Evolutionary conservation across 768 basidiomycete species (phyloP).

Genomic region (Filobasidium floriforme): DNA sequence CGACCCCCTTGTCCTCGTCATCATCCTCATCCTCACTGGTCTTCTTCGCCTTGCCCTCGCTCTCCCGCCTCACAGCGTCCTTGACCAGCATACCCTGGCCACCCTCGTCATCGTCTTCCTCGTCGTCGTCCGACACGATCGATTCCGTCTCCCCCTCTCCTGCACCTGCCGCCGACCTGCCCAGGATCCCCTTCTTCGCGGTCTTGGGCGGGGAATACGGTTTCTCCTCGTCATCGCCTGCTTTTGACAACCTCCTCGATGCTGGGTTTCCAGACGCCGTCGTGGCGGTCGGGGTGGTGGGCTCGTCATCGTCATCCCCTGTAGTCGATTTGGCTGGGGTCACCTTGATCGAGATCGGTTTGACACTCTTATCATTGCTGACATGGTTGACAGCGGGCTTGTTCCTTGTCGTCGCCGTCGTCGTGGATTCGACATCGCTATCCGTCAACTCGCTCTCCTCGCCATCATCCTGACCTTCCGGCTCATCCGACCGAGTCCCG

Average conservation of each 20-base stretch:
- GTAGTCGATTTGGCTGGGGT: no score
- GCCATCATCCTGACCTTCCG: constrained; percentile 20
- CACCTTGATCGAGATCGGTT: no score
- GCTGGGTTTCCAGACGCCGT: no score
- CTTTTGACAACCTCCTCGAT: constrained; percentile 31
- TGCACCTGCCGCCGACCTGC: constrained; percentile 1
- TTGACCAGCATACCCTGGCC: constrained; percentile 1
- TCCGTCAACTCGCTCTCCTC: constrained; percentile 16
- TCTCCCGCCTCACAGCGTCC: constrained; percentile 15
- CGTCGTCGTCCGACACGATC: constrained; percentile 18
- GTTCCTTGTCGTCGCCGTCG: background rate
- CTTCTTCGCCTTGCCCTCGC: constrained; percentile 18
- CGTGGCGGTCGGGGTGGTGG: no score
- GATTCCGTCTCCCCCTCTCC: constrained; percentile 27
- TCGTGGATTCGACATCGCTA: background rate
- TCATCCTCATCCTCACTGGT: constrained; percentile 10
- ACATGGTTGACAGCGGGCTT: background rate
- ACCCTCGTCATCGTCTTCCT: constrained; percentile 20
- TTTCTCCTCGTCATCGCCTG: constrained; percentile 55
- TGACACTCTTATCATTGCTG: no score
- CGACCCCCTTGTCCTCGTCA: constrained; percentile 7
- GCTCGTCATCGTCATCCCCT: no score
- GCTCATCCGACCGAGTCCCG: constrained; percentile 9
- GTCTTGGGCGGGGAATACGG: constrained; percentile 4
- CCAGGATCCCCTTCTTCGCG: constrained; percentile 12